Evolutionary conservation across 345 rosid genomes (phyloP).

Genomic region (Citrus australasica): DNA sequence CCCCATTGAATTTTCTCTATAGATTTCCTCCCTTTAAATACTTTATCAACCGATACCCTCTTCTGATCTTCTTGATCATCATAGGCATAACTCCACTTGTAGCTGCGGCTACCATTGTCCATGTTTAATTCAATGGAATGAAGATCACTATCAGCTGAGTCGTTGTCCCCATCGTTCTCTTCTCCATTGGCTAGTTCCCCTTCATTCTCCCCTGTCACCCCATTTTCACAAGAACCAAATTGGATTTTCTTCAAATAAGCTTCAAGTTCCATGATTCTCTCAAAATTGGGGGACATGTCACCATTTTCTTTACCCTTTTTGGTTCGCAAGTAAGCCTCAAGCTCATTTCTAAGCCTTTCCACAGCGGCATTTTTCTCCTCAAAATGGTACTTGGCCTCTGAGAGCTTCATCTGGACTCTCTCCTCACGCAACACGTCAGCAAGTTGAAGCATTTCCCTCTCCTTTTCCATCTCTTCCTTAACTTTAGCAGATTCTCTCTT

Average conservation of each 20-base stretch:
- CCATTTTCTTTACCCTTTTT: slow-evolving; percentile 28
- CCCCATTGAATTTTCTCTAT: slow-evolving; percentile 62
- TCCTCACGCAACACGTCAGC: slow-evolving; percentile 94
- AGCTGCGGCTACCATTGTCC: slow-evolving; percentile 63
- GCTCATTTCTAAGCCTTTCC: slow-evolving; percentile 59
- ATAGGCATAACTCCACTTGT: slow-evolving; percentile 75
- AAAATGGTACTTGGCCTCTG: slow-evolving; percentile 74
- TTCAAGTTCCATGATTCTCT: slow-evolving; percentile 53
- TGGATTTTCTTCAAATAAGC: slow-evolving; percentile 39
- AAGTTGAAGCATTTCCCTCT: slow-evolving; percentile 91
- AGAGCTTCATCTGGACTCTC: slow-evolving; percentile 95
- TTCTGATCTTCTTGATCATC: slow-evolving; percentile 26
- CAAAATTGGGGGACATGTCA: slow-evolving; percentile 33
- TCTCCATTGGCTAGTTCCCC: slow-evolving; percentile 30
- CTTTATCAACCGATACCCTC: slow-evolving; percentile 37
- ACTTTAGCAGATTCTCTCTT: slow-evolving; percentile 57
- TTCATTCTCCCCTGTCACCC: slow-evolving; percentile 11
- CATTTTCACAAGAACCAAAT: slow-evolving; percentile 23
- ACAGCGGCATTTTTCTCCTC: slow-evolving; percentile 89
- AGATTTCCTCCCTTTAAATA: slow-evolving; percentile 43
- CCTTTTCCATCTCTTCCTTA: slow-evolving; percentile 83
- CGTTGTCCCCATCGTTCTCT: slow-evolving; percentile 41
- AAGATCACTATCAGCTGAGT: slow-evolving; percentile 74
- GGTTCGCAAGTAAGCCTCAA: slow-evolving; percentile 48
- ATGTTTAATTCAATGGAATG: slow-evolving; percentile 91